Base-by-base conservation (phyloP, 495 filamentous ascomycete genomes). In the Letharia columbiana region DNA sequence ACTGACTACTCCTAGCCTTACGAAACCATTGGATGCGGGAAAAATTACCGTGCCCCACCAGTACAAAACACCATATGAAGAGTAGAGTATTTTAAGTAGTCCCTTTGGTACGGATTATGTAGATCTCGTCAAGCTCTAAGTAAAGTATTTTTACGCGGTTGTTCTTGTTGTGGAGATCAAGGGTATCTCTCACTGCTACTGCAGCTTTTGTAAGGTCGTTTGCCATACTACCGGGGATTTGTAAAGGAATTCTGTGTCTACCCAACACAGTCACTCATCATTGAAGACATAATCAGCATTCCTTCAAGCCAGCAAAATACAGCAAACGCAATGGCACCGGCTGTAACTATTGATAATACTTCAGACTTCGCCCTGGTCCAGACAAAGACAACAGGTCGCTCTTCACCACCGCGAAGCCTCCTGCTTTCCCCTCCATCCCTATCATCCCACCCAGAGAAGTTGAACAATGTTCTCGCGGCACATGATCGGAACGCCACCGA, bases 401-500 rank as follows among this genome's bases (percentile, higher is more conserved):
- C 56, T 40, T 23, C 61, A 11, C 61, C 33, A n/a, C 65, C 65
- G 13, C 82, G 85, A 68, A 89, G 82, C 12, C 84, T 91, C 64
- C 81, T 91, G 52, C 83, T 91, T 62, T 86, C 87, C 20, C 88
- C 88, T 23, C 88, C 89, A n/a, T 89, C 88, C 33, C 81, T 91
- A 60, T 83, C 89, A 52, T 81, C 87, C 13, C 85, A 87, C 68
- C 86, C 86, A 18, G 81, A 85, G 41, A 81, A 81, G 71, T 77
- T 91, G 59, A 75, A 84, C 49, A 75, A 73, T 44, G 73, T 86
- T 44, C 82, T 88, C 69, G 79, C 79, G 35, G 79, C 85, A 47
- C 84, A 90, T 76, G 84, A 91, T 73, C 88, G 90, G 71, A 75
- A 79, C 64, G 77, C 81, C 44, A 91, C 91, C 60, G 94, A 99